A percentile compares a stretch with the other conserved stretches of the same genome.
Conservation (phyloP, 73 alveolate species). For the Breviolum minutum region DNA sequence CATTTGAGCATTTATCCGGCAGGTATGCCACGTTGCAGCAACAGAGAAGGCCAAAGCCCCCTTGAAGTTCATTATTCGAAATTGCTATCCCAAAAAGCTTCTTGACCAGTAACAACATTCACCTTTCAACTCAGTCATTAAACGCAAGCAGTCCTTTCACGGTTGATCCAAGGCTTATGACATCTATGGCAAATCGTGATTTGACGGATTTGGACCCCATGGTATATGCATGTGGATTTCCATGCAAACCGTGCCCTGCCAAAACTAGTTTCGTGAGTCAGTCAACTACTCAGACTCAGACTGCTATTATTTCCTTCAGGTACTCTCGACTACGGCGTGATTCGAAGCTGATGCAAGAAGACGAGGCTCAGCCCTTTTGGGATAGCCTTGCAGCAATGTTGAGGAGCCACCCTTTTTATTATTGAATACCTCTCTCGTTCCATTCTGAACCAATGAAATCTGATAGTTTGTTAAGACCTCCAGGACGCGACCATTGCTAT, state of each 20-base stretch:
- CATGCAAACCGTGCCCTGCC: background rate
- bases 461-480: too few species aligned
- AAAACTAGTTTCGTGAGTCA: too few species aligned
- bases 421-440: too few species aligned
- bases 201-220: background rate
- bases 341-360: background rate
- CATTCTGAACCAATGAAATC: too few species aligned
- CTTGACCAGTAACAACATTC: background rate
- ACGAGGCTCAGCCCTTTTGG: constrained; percentile 29
- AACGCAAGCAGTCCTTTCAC: background rate
- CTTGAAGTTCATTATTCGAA: constrained; percentile 12
- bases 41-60: constrained; percentile 14
- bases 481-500: background rate
- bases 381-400: background rate
- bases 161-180: background rate
- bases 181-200: constrained; percentile 14
- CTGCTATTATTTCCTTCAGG: background rate
- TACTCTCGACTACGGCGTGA: background rate
- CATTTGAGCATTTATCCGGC: background rate
- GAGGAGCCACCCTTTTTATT: too few species aligned
- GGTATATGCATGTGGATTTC: constrained; percentile 11
- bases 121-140: background rate
- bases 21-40: constrained; percentile 6
- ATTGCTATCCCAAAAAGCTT: background rate
- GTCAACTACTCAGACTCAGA: background rate